Evolutionary conservation across 164 flowering plant genomes (phyloP).

Genomic region (Nymphaea colorata): DNA sequence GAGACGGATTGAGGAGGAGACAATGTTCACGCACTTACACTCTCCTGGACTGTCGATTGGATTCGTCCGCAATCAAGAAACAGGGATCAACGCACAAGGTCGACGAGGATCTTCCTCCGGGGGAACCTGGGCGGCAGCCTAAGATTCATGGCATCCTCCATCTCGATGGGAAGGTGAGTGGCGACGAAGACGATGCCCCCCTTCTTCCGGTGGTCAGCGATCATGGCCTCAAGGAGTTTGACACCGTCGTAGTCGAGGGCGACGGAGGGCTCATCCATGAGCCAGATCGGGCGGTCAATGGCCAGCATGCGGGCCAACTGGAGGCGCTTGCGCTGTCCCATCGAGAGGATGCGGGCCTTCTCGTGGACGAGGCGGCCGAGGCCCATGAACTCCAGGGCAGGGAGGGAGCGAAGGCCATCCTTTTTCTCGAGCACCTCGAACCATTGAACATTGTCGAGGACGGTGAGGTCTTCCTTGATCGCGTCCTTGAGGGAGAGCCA

Average conservation of each 20-base stretch:
- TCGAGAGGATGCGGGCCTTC: constrained; percentile 72
- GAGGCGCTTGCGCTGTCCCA: constrained; percentile 85
- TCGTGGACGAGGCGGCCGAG: constrained; percentile 62
- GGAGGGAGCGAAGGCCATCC: constrained; percentile 36
- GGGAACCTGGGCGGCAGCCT: constrained; percentile 83
- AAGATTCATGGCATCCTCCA: constrained; percentile 73
- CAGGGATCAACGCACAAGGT: constrained; percentile 43
- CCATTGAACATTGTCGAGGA: constrained; percentile 70
- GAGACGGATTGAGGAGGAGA: too few relatives aligned
- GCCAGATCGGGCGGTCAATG: constrained; percentile 85
- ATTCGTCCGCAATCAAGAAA: too few relatives aligned
- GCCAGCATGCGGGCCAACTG: constrained; percentile 83
- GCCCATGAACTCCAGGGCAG: constrained; percentile 82
- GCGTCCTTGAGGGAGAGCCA: constrained; percentile 91
- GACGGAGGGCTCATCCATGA: constrained; percentile 93
- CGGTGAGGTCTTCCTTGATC: constrained; percentile 57
- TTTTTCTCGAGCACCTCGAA: constrained; percentile 81
- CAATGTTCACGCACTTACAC: too few relatives aligned
- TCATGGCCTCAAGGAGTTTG: constrained; percentile 60
- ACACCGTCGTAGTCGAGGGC: constrained; percentile 91
- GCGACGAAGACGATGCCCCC: constrained; percentile 80
- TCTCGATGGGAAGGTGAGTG: constrained; percentile 72
- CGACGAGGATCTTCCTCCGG: constrained; percentile 58
- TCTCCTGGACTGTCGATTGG: too few relatives aligned
- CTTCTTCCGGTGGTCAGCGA: constrained; percentile 69